A percentile compares a stretch with the other conserved stretches of the same genome.
Conservation (phyloP, 805 yeast genomes). For the Nakazawaea anatomiae region DNA sequence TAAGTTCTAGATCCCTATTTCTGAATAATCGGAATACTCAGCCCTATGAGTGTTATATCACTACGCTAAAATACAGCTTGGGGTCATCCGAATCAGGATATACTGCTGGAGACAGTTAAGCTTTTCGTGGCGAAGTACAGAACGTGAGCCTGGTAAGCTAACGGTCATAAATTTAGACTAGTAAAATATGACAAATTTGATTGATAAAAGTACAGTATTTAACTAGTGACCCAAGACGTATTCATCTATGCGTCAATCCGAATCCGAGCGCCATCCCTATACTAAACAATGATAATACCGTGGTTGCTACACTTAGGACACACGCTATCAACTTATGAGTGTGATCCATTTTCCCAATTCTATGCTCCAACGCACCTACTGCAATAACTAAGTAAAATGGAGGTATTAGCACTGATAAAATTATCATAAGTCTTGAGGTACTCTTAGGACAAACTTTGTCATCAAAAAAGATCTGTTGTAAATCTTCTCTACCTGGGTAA, state of each 20-base stretch:
- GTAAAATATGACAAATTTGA: no score
- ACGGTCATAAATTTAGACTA: no score
- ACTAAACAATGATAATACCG: constrained; percentile 2
- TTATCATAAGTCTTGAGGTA: neutral
- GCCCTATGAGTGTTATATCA: no score
- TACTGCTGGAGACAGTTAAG: no score
- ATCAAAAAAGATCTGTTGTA: neutral
- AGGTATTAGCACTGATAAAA: constrained; percentile 6
- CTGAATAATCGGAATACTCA: no score
- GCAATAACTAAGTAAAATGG: constrained; percentile 8
- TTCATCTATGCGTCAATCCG: constrained; percentile 6
- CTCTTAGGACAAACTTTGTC: neutral
- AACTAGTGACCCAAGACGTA: no score
- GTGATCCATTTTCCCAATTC: neutral
- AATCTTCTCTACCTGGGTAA: neutral
- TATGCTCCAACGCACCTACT: constrained; percentile 3
- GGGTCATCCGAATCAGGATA: no score
- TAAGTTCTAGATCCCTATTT: no score
- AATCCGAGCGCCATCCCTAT: constrained; percentile 8
- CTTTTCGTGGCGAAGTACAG: no score
- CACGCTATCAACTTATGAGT: constrained; percentile 3
- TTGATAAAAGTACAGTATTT: no score
- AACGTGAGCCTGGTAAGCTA: no score
- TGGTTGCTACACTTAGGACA: neutral
- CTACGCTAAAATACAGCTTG: no score